phyloP scores from a whole-genome alignment of 2,329 filamentous ascomycete species.

The Penicillium sp. region DNA sequence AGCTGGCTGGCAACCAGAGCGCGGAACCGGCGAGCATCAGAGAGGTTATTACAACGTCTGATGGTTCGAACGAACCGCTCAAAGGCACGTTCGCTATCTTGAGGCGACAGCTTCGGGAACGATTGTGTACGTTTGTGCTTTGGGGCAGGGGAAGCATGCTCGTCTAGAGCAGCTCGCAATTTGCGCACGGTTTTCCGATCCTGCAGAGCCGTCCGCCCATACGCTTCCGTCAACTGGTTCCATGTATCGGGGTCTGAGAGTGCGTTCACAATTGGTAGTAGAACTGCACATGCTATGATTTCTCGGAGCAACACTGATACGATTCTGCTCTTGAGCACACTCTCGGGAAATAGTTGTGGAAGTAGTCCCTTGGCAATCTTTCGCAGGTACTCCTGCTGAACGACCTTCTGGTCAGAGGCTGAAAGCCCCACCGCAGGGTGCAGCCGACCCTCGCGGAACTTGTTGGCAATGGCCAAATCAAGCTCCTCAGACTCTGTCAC shows the following conservation, averaged over 20 bases:
- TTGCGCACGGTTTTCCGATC: conserved; percentile 94
- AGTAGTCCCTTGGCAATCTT: conserved; percentile 74
- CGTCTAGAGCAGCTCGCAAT: conserved; percentile 86
- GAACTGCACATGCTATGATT: conserved; percentile 88
- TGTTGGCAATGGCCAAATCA: conserved; percentile 92
- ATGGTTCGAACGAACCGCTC: conserved; percentile 93
- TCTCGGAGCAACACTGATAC: conserved; percentile 84
- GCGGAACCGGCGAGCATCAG: conserved; percentile 88
- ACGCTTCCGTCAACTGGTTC: conserved; percentile 95
- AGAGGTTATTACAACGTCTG: conserved; percentile 85
- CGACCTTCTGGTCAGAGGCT: conserved; percentile 80
- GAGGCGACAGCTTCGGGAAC: conserved; percentile 79
- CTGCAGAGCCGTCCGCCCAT: conserved; percentile 83
- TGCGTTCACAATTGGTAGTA: conserved; percentile 79
- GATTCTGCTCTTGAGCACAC: conserved; percentile 76
- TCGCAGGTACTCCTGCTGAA: conserved; percentile 88
- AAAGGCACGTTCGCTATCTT: conserved; percentile 89
- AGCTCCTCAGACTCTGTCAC: conserved; percentile 97
- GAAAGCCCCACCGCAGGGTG: conserved; percentile 84
- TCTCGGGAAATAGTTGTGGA: conserved; percentile 74
- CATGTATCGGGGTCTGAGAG: conserved; percentile 93
- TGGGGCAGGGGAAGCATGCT: conserved; percentile 85
- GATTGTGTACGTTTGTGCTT: conserved; percentile 67
- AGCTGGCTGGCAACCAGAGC: conserved; percentile 92
- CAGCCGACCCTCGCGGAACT: conserved; percentile 86